Evolutionary conservation across 176 grass and related monocot genomes (phyloP).

Genomic region (Microstegium vimineum): DNA sequence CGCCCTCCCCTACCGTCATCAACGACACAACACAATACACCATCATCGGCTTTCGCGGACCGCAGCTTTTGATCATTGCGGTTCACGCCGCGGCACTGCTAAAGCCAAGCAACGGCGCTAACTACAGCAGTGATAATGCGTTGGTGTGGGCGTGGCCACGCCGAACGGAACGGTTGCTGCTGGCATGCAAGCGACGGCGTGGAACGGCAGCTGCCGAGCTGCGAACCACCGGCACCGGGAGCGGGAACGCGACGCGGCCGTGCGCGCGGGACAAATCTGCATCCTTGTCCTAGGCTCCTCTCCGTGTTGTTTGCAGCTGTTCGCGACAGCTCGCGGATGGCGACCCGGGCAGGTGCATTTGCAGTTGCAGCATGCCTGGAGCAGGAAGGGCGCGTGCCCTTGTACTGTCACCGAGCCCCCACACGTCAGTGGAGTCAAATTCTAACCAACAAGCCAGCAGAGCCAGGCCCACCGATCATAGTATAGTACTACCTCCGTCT

Average conservation of each 20-base stretch:
- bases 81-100: background rate
- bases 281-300: background rate
- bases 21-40: background rate
- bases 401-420: background rate
- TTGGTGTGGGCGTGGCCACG: background rate
- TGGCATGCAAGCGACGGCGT: background rate
- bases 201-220: background rate
- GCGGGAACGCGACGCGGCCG: background rate
- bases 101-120: background rate
- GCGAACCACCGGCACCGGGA: background rate
- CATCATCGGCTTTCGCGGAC: background rate
- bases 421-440: background rate
- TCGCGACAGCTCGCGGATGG: background rate
- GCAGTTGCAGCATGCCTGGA: background rate
- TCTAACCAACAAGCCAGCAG: background rate
- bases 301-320: background rate
- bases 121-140: background rate
- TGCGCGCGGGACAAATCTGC: background rate
- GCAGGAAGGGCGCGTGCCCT: background rate
- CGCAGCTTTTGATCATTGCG: background rate
- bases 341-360: background rate
- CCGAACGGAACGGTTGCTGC: background rate
- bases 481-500: too few species aligned
- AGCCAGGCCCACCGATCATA: background rate
- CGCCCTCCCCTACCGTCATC: background rate